Conservation (phyloP, 2,329 filamentous ascomycete species). For the Cytospora piceae region DNA sequence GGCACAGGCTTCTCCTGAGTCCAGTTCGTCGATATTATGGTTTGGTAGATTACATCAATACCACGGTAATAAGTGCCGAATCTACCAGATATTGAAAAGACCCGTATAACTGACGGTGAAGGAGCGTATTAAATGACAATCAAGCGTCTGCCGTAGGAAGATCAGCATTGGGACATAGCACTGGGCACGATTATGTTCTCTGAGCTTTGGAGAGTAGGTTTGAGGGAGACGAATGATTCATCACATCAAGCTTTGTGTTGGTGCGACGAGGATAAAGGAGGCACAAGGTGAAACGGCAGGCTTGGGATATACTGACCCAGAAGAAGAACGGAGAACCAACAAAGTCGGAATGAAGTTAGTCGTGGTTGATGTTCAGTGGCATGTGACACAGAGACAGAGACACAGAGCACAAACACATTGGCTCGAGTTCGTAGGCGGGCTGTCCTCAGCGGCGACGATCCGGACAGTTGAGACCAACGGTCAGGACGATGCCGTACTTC, state of each 20-base stretch:
- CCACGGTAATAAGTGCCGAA: slow-evolving; percentile 9
- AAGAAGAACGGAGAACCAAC: neutral
- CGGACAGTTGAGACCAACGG: slow-evolving; percentile 16
- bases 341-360: neutral
- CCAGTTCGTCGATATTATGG: neutral
- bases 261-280: neutral
- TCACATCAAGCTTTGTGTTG: neutral
- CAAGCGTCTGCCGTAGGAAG: slow-evolving; percentile 14
- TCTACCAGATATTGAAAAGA: slow-evolving; percentile 7
- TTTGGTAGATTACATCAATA: neutral
- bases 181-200: neutral
- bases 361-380: slow-evolving; percentile 8
- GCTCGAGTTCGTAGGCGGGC: slow-evolving; percentile 6
- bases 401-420: slow-evolving; percentile 12
- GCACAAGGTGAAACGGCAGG: slow-evolving; percentile 3
- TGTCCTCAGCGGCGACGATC: neutral
- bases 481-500: slow-evolving; percentile 5
- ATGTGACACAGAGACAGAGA: slow-evolving; percentile 9
- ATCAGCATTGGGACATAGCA: slow-evolving; percentile 20
- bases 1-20: neutral
- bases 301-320: slow-evolving; percentile 5
- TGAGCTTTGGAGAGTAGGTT: neutral
- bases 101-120: slow-evolving; percentile 5
- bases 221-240: neutral
- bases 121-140: slow-evolving; percentile 7